Evolutionary conservation across 2,329 filamentous ascomycete species (phyloP).

Genomic region (Pezicula neosporulosa): DNA sequence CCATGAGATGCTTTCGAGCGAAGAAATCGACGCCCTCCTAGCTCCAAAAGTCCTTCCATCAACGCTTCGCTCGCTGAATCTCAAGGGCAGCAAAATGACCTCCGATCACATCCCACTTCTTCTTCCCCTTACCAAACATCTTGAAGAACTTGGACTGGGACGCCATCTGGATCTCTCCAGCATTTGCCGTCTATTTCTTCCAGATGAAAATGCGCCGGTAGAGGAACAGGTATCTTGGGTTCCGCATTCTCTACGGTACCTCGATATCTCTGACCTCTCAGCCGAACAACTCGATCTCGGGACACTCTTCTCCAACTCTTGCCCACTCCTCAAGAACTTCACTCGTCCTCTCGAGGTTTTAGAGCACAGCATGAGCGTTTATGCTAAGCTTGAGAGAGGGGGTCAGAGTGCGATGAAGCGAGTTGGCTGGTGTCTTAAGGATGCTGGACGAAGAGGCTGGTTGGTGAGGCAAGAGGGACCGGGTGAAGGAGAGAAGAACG

Average conservation of each 20-base stretch:
- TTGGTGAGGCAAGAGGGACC: conserved; percentile 48
- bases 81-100: conserved; percentile 72
- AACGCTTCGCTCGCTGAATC: conserved; percentile 68
- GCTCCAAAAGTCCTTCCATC: conserved; percentile 52
- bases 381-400: conserved; percentile 58
- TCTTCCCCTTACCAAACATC: conserved; percentile 62
- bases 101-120: conserved; percentile 61
- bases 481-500: conserved; percentile 23
- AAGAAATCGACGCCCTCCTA: conserved; percentile 63
- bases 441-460: conserved; percentile 64
- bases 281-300: conserved; percentile 55
- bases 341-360: conserved; percentile 72
- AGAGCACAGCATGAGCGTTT: conserved; percentile 68
- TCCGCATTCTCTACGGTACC: conserved; percentile 64
- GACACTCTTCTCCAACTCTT: conserved; percentile 46
- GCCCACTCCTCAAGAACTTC: conserved; percentile 52
- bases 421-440: conserved; percentile 67
- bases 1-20: conserved; percentile 65
- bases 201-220: conserved; percentile 19
- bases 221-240: conserved; percentile 40
- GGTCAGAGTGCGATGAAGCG: conserved; percentile 13
- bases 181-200: conserved; percentile 35
- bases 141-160: conserved; percentile 75
- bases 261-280: conserved; percentile 73
- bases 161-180: conserved; percentile 63